Percentiles rank a stretch among this genome's conserved stretches.
These are phyloP conservation scores for Trichoderma breve DNA, from an alignment of 2,329 filamentous ascomycete species.

Conservation along the genomic window DNA sequence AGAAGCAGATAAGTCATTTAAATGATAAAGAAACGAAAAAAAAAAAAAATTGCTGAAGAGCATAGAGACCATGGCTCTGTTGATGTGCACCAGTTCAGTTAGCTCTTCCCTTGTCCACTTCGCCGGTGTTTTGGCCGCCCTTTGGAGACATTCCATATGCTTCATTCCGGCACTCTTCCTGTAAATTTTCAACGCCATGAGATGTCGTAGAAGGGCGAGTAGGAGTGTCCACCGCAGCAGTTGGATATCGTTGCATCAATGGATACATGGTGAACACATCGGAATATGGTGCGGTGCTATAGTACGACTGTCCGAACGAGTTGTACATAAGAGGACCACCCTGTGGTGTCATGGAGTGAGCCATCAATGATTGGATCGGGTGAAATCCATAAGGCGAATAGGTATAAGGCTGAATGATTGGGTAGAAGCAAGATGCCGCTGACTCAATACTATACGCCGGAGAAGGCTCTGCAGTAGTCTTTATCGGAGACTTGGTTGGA, in stretches of 20 bases:
- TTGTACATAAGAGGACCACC: conserved; percentile 24
- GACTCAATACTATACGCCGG: neutral
- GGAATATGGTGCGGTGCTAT: neutral
- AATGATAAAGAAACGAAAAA: neutral
- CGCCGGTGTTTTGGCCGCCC: neutral
- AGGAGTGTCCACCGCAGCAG: neutral
- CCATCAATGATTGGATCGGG: conserved; percentile 14
- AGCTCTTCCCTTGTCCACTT: conserved; percentile 7
- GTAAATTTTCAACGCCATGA: neutral
- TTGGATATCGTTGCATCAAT: conserved; percentile 24
- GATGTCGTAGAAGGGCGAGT: conserved; percentile 1
- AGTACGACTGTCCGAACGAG: conserved; percentile 17
- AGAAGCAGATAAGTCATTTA: neutral
- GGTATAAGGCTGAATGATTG: conserved; percentile 16
- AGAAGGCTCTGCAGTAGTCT: neutral
- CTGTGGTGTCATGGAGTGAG: conserved; percentile 9
- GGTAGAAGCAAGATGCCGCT: neutral
- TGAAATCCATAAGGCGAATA: conserved; percentile 18
- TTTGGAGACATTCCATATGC: neutral
- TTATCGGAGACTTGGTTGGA: neutral
- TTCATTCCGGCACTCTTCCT: neutral
- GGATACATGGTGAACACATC: conserved; percentile 22
- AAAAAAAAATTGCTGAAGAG: neutral
- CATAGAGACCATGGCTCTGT: neutral
- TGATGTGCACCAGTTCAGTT: neutral